Percentiles rank a stretch among this genome's conserved stretches.
These are phyloP conservation scores for Cyclotella distinguenda DNA, from an alignment of 108 stramenopile species.

Conservation along the genomic window DNA sequence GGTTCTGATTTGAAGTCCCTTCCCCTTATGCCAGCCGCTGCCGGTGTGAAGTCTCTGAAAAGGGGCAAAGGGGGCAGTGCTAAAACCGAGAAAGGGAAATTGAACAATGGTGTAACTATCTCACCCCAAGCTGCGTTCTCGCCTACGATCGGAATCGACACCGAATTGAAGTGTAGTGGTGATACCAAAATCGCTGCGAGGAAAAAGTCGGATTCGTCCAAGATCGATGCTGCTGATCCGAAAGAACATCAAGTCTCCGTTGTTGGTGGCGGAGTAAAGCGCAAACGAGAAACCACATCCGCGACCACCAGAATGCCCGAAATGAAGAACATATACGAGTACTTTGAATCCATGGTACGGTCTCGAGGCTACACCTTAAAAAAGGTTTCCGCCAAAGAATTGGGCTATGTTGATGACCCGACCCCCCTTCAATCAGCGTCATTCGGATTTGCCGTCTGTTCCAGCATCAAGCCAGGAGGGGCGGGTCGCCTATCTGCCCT, in stretches of 20 bases:
- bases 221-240: not conserved
- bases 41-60: too few species aligned
- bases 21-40: too few species aligned
- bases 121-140: too few species aligned
- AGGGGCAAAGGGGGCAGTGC: too few species aligned
- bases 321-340: slow-evolving; percentile 19
- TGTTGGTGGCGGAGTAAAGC: not conserved
- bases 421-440: slow-evolving; percentile 45
- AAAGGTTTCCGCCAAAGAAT: slow-evolving; percentile 17
- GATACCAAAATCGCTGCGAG: too few species aligned
- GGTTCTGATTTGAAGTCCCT: too few species aligned
- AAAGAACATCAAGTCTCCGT: not conserved
- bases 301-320: not conserved
- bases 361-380: slow-evolving; percentile 27
- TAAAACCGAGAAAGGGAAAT: too few species aligned
- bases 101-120: too few species aligned
- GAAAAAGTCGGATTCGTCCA: not conserved
- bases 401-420: slow-evolving; percentile 22
- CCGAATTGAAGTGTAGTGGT: too few species aligned
- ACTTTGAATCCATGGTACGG: slow-evolving; percentile 24
- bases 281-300: not conserved
- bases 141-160: too few species aligned
- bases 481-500: slow-evolving; percentile 29
- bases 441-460: slow-evolving; percentile 38
- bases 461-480: slow-evolving; percentile 29